Percentiles rank a stretch among this genome's conserved stretches.
phyloP scores from a whole-genome alignment of 495 filamentous ascomycete species.

The Pseudotulostoma volvatum region DNA sequence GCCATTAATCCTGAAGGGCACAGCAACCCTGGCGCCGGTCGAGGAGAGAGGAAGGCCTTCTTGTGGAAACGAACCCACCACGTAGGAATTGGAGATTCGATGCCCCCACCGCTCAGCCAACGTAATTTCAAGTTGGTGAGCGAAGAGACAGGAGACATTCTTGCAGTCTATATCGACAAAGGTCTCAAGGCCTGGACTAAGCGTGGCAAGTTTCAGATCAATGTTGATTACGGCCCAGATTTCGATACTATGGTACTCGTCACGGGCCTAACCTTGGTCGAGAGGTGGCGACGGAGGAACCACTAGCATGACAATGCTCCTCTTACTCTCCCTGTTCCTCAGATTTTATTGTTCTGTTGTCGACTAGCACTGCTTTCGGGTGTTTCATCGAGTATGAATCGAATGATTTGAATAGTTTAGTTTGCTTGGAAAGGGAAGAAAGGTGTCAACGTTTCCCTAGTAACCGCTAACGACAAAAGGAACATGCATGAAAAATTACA shows the following conservation, averaged over 20 bases:
- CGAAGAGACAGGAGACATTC: conserved; percentile 10
- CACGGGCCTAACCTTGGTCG: conserved; percentile 11
- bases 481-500: too few relatives aligned
- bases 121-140: conserved; percentile 19
- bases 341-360: too few relatives aligned
- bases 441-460: too few relatives aligned
- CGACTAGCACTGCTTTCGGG: too few relatives aligned
- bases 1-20: conserved; percentile 1
- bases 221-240: conserved; percentile 6
- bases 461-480: too few relatives aligned
- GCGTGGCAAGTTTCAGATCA: conserved; percentile 10
- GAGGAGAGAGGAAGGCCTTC: conserved; percentile 10
- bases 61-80: conserved; percentile 20
- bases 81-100: conserved; percentile 9
- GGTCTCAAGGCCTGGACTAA: conserved; percentile 6
- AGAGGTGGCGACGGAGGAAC: conserved; percentile 6
- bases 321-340: too few relatives aligned
- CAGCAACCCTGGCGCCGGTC: not conserved
- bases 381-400: too few relatives aligned
- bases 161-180: conserved; percentile 17
- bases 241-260: conserved; percentile 12
- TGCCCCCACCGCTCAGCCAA: conserved; percentile 1
- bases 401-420: too few relatives aligned
- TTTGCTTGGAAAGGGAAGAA: too few relatives aligned
- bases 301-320: too few relatives aligned